Conservation (phyloP, 176 grass and related monocot species). For the Ananas comosus region DNA sequence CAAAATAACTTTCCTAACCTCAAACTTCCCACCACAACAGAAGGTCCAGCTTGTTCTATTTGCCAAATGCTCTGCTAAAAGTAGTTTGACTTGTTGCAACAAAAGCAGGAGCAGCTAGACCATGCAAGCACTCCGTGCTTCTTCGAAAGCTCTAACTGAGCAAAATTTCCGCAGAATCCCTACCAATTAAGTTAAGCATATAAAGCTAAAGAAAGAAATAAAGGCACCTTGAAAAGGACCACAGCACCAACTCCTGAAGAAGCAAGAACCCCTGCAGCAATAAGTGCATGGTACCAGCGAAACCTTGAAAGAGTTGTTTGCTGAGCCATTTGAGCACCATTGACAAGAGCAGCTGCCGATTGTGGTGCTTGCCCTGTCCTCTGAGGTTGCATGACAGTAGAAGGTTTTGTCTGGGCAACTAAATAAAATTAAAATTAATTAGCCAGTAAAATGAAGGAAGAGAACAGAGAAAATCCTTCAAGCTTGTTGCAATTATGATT, state of each 20-base stretch:
- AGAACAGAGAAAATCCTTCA: background rate
- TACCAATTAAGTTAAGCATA: background rate
- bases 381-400: constrained; percentile 28
- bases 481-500: background rate
- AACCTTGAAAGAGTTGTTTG: constrained; percentile 22
- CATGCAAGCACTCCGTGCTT: no score
- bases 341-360: constrained; percentile 16
- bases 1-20: no score
- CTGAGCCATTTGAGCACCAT: constrained; percentile 18
- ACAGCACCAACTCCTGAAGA: constrained; percentile 58
- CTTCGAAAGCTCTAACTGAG: no score
- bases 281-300: constrained; percentile 64
- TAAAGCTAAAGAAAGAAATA: background rate
- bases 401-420: constrained; percentile 38
- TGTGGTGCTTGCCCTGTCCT: constrained; percentile 20
- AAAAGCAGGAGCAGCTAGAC: no score
- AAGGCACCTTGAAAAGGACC: constrained; percentile 59
- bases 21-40: no score
- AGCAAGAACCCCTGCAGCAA: constrained; percentile 54
- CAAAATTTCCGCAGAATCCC: no score
- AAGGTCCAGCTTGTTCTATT: no score
- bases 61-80: no score
- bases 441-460: constrained; percentile 19
- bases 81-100: no score
- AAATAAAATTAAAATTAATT: constrained; percentile 27